These are phyloP conservation scores for Citrus cavaleriei DNA, from an alignment of 345 rosid species.

Conservation along the genomic window DNA sequence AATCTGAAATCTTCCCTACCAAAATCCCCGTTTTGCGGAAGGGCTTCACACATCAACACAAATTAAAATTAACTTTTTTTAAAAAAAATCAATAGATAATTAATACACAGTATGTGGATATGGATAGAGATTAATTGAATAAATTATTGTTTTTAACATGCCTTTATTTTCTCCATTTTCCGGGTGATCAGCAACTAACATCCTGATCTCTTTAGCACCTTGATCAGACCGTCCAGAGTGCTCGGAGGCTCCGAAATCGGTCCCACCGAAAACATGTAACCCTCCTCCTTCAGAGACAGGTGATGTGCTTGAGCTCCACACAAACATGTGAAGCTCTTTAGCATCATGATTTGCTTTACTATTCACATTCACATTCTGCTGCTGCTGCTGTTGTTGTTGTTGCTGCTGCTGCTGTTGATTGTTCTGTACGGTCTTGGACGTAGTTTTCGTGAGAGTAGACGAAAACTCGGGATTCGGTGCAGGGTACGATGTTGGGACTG, in stretches of 20 bases:
- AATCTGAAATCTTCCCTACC: constrained; percentile 50
- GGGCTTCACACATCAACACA: constrained; percentile 26
- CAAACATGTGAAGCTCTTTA: constrained; percentile 96
- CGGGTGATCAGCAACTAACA: constrained; percentile 79
- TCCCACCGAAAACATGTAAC: constrained; percentile 62
- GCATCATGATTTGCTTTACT: constrained; percentile 66
- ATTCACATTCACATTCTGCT: constrained; percentile 16
- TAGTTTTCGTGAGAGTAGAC: constrained; percentile 28
- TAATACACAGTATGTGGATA: background rate
- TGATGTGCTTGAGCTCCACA: constrained; percentile 95
- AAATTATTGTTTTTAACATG: constrained; percentile 7
- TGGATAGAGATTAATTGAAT: background rate
- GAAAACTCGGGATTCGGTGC: constrained; percentile 87
- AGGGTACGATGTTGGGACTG: constrained; percentile 67
- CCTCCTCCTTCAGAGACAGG: constrained; percentile 86
- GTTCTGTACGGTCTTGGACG: constrained; percentile 18
- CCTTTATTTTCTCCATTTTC: constrained; percentile 75
- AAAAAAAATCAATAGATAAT: background rate
- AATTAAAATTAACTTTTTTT: background rate
- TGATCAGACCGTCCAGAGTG: constrained; percentile 81
- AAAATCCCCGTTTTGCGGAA: constrained; percentile 44
- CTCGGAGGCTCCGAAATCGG: constrained; percentile 51
- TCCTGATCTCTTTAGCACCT: constrained; percentile 87
- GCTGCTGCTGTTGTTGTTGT: constrained; percentile 15
- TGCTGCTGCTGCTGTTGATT: constrained; percentile 21